Base-by-base conservation (phyloP, 257 asterid genomes). In the Petunia axillaris region DNA sequence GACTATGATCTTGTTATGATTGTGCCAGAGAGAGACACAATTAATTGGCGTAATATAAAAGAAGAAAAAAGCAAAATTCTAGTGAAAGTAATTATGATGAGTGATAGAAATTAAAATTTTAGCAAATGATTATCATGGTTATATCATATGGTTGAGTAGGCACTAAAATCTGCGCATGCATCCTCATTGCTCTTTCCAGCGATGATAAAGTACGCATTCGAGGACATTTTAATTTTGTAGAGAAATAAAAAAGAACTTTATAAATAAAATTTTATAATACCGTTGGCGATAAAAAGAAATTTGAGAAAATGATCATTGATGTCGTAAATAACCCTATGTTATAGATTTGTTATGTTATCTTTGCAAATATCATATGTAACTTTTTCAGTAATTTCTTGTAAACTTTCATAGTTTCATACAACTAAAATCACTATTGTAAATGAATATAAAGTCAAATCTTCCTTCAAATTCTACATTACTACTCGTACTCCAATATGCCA, bases 1-100 rank as follows among this genome's bases (percentile, higher is more conserved):
- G 35, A 71, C 60, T 55, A 71, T 46, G 77, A 71, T 43, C 43
- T 71, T 48, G 77, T 48, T 71, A 71, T 71, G 77, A 71, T 71
- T 71, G 60, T 71, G 35, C 43, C 75, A 53, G 59, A 53, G 59
- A 54, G 59, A 13, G 2, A 0, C 57, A 71, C 25, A 15, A 35
- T 48, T 25, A 25, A 25, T 0, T 35, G 77, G 77, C 77, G 60
- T 71, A 71, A 48, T 35, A 48, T 1, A 35, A 71, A 71, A 71
- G 77, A 44, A 15, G 43, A 41, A 66, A 3, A 9, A 8, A 8
- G 55, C 59, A 2, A 71, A 48, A 46, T 71, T 71, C 77, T 10
- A 25, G 77, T 25, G 60, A 48, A 71, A 35, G 60, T 71, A 46
- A 48, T 71, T 11, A 71, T 71, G 60, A 71, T 71, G 44, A 48